Conservation (phyloP, 192 early-diverging fungal species). For the Backusella tarrabulga region DNA sequence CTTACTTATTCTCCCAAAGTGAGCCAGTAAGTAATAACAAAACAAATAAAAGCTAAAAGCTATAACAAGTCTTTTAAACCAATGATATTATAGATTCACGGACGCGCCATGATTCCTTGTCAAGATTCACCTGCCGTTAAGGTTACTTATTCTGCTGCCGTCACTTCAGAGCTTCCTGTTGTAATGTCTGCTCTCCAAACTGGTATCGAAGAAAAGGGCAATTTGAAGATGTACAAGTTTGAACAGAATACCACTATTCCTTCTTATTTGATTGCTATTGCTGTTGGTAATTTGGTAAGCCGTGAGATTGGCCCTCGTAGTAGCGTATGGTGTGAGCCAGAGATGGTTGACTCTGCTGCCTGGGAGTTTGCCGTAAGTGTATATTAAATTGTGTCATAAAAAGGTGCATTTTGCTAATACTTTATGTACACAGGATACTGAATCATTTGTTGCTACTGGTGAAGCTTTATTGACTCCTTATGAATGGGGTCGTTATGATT, state of each 20-base stretch:
- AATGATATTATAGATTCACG: conserved; percentile 72
- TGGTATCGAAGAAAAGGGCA: conserved; percentile 53
- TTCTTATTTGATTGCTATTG: conserved; percentile 93
- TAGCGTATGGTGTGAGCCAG: conserved; percentile 97
- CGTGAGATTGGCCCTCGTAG: conserved; percentile 85
- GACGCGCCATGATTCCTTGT: conserved; percentile 87
- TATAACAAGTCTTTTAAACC: not conserved
- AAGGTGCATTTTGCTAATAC: not conserved
- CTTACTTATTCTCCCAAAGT: conserved; percentile 98
- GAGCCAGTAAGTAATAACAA: conserved; percentile 55
- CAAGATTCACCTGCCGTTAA: conserved; percentile 89
- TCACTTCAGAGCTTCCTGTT: conserved; percentile 81
- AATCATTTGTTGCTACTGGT: conserved; percentile 64
- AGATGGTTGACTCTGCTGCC: conserved; percentile 82
- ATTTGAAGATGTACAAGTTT: conserved; percentile 70
- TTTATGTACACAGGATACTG: conserved; percentile 45
- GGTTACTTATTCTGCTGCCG: conserved; percentile 82
- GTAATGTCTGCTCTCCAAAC: conserved; percentile 89
- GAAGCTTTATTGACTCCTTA: conserved; percentile 85
- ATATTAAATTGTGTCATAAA: not conserved
- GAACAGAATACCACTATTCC: conserved; percentile 89
- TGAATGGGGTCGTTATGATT: conserved; percentile 94
- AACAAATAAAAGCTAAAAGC: not conserved
- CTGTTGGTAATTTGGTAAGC: conserved; percentile 84
- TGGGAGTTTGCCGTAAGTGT: conserved; percentile 83